phyloP scores from a whole-genome alignment of 192 early-diverging fungal genomes.

The Mortierella claussenii region DNA sequence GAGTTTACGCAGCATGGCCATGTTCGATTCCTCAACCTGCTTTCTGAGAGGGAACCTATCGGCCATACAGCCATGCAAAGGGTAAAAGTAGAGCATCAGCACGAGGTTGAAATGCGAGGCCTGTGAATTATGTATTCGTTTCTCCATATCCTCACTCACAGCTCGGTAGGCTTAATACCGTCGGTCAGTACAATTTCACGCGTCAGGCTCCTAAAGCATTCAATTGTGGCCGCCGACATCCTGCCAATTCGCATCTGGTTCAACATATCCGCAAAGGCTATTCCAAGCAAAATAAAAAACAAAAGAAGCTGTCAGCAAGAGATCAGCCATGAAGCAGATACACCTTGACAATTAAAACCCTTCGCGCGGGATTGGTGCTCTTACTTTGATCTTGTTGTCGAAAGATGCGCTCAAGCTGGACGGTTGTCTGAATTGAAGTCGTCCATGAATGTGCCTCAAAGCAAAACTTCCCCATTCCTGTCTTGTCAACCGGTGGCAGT shows the following conservation, averaged over 20 bases:
- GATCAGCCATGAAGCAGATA: too few species aligned
- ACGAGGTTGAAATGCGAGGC: too few species aligned
- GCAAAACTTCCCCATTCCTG: conserved; percentile 57
- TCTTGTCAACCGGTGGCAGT: conserved; percentile 74
- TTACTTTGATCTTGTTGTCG: conserved; percentile 81
- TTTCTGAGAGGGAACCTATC: conserved; percentile 31
- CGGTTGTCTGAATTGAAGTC: conserved; percentile 56
- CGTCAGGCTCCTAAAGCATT: conserved; percentile 50
- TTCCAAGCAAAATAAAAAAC: neutral
- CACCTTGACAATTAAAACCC: too few species aligned
- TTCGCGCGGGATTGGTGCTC: too few species aligned
- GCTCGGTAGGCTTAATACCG: conserved; percentile 71
- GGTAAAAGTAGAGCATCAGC: too few species aligned
- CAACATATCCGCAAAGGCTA: conserved; percentile 78
- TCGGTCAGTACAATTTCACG: conserved; percentile 54
- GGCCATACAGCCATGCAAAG: too few species aligned
- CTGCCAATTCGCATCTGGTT: conserved; percentile 86
- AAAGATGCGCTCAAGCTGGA: conserved; percentile 81
- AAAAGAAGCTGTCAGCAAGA: too few species aligned
- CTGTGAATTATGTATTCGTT: too few species aligned
- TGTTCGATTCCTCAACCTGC: conserved; percentile 82
- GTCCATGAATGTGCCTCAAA: conserved; percentile 74
- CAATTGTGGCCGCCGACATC: conserved; percentile 64
- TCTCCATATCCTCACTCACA: too few species aligned
- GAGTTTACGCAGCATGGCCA: conserved; percentile 62